Conservation (phyloP, 441 rosid genomes). For the Manihot esculenta region DNA sequence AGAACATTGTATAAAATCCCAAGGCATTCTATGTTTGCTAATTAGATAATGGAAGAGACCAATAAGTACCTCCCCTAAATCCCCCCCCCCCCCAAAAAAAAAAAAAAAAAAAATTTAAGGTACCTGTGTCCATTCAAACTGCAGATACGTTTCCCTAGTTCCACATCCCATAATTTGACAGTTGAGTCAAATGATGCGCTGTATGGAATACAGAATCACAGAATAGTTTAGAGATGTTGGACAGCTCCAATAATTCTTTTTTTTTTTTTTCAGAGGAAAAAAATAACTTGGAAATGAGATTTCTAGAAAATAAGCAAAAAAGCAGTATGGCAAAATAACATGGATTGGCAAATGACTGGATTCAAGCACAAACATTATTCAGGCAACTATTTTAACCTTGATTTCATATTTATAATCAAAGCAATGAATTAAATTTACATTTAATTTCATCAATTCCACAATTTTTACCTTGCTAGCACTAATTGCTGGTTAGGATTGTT, state of each 20-base stretch:
- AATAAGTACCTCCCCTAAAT: background rate
- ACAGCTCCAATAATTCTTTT: background rate
- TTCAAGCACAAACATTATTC: slow-evolving; percentile 1
- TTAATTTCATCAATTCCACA: slow-evolving; percentile 3
- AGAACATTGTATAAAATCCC: background rate
- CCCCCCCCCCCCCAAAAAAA: background rate
- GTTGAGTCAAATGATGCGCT: slow-evolving; percentile 99
- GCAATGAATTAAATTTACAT: background rate
- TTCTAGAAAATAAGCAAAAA: background rate
- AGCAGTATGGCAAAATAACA: background rate
- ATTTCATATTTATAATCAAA: background rate
- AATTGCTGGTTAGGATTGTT: slow-evolving; percentile 90
- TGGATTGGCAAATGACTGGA: background rate
- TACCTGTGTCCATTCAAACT: slow-evolving; percentile 97
- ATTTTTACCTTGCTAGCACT: slow-evolving; percentile 81
- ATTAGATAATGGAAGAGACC: background rate
- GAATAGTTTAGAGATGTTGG: background rate
- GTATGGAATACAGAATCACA: slow-evolving; percentile 18
- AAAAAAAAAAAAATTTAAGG: background rate
- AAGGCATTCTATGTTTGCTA: background rate
- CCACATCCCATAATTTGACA: slow-evolving; percentile 96
- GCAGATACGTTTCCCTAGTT: slow-evolving; percentile 76
- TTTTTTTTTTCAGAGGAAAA: too few species aligned
- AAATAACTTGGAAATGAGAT: background rate
- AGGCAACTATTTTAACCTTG: background rate